phyloP scores from a whole-genome alignment of 2,329 filamentous ascomycete species.

The Myrmaecium sp. region DNA sequence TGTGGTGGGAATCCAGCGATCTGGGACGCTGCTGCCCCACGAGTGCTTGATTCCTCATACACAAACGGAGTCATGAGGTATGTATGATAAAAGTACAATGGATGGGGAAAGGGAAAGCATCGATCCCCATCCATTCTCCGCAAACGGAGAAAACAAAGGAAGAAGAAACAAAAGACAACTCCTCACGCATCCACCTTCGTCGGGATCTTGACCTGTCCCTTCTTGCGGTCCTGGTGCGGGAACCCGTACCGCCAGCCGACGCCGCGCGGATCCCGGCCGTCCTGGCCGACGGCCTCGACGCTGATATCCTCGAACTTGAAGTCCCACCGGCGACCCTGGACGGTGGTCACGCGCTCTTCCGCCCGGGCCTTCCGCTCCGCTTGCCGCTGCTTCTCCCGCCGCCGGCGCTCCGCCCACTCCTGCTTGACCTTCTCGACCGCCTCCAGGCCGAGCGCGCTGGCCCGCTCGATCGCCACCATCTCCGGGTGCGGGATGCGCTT shows the following conservation, averaged over 20 bases:
- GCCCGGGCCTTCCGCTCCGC: slow-evolving; percentile 22
- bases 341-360: slow-evolving; percentile 22
- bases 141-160: no score
- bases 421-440: slow-evolving; percentile 22
- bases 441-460: slow-evolving; percentile 12
- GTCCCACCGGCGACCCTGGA: slow-evolving; percentile 37
- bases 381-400: slow-evolving; percentile 21
- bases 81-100: no score
- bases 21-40: no score
- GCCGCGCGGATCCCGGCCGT: slow-evolving; percentile 35
- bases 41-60: no score
- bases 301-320: slow-evolving; percentile 44
- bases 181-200: slow-evolving; percentile 35
- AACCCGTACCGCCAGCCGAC: slow-evolving; percentile 45
- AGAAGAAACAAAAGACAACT: neutral
- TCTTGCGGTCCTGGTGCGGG: slow-evolving; percentile 44
- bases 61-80: no score
- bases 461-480: slow-evolving; percentile 30
- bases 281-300: slow-evolving; percentile 35
- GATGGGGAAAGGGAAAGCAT: no score
- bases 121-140: no score
- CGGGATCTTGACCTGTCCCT: slow-evolving; percentile 46
- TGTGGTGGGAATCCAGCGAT: no score
- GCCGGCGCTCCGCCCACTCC: slow-evolving; percentile 22
- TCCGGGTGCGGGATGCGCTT: slow-evolving; percentile 47